Conservation (phyloP, 306 rosid species). For the Cucurbita pepo region DNA sequence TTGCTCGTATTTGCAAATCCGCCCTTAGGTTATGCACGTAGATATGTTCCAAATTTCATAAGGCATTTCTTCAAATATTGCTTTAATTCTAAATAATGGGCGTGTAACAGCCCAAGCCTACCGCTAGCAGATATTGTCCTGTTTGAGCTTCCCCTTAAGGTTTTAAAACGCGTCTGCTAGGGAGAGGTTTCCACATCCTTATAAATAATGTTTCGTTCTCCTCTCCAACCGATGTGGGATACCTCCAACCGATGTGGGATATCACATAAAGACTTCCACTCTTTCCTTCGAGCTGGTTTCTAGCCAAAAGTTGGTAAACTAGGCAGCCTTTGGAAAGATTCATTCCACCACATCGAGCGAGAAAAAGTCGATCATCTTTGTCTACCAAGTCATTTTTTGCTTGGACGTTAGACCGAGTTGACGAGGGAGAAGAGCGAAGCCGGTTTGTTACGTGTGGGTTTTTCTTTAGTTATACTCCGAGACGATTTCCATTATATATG, state of each 20-base stretch:
- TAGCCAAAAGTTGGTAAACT: not conserved
- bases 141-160: too few relatives aligned
- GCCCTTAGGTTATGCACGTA: not conserved
- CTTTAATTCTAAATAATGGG: not conserved
- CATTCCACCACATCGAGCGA: not conserved
- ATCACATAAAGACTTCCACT: not conserved
- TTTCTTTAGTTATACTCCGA: too few relatives aligned
- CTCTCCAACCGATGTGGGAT: too few relatives aligned
- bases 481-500: not conserved
- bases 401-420: not conserved
- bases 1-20: not conserved
- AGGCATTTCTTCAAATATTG: not conserved
- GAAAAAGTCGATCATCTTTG: not conserved
- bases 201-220: too few relatives aligned
- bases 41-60: not conserved
- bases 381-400: not conserved
- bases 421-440: too few relatives aligned
- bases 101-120: too few relatives aligned
- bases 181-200: too few relatives aligned
- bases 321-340: not conserved
- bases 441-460: too few relatives aligned
- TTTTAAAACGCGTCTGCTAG: too few relatives aligned
- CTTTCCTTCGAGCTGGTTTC: not conserved
- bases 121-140: too few relatives aligned
- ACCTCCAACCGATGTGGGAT: too few relatives aligned